These are phyloP conservation scores for Boletus huronensis DNA, from an alignment of 768 basidiomycete species.

Conservation along the genomic window DNA sequence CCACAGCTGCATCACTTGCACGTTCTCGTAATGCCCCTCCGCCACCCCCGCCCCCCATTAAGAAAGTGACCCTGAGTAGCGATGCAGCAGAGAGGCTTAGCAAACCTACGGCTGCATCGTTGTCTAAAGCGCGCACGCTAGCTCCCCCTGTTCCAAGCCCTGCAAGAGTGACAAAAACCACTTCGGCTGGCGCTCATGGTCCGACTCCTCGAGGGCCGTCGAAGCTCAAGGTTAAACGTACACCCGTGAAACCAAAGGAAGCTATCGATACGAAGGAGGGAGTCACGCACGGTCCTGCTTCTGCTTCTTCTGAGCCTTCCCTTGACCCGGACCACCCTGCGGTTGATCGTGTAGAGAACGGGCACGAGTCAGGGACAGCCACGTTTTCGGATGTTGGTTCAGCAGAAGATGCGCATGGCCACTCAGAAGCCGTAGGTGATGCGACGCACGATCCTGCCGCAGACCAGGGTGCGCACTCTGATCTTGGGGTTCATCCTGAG, in stretches of 20 bases:
- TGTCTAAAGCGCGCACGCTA: constrained; percentile 54
- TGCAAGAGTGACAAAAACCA: constrained; percentile 28
- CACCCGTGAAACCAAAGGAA: constrained; percentile 26
- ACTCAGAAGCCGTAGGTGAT: constrained; percentile 12
- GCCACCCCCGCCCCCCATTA: constrained; percentile 44
- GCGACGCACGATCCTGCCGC: constrained; percentile 7
- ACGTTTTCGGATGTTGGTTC: constrained; percentile 14
- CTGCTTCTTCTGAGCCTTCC: constrained; percentile 25
- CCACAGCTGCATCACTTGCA: constrained; percentile 80
- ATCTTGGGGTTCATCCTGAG: constrained; percentile 11
- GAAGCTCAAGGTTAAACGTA: constrained; percentile 26
- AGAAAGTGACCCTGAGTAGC: constrained; percentile 53
- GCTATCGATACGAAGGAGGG: constrained; percentile 16
- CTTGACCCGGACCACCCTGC: constrained; percentile 19
- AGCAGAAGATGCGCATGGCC: constrained; percentile 19
- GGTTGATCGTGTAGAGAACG: constrained; percentile 24
- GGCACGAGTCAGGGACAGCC: constrained; percentile 19
- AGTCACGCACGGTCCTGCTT: constrained; percentile 15
- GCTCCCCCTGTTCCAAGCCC: constrained; percentile 16
- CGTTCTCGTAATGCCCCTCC: constrained; percentile 54
- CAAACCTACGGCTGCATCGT: constrained; percentile 79
- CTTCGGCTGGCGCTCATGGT: constrained; percentile 27
- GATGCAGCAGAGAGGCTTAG: constrained; percentile 63
- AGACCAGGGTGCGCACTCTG: constrained; percentile 6
- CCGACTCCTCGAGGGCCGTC: constrained; percentile 29